Evolutionary conservation across 106 monocot species (phyloP).

Genomic region (Amphibolis antarctica): DNA sequence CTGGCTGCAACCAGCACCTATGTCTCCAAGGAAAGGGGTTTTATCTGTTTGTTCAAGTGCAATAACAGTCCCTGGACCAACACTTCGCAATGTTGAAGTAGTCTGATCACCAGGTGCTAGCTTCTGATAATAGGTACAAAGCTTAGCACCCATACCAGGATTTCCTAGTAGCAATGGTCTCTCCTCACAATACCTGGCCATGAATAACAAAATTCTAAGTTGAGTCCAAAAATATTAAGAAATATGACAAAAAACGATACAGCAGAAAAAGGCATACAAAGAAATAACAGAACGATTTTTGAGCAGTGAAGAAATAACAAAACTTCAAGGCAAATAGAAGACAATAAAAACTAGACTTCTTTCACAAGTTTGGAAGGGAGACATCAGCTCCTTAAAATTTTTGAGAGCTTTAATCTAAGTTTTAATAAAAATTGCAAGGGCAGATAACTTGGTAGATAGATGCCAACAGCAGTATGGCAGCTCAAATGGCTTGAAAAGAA

Average conservation of each 20-base stretch:
- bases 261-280: not conserved
- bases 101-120: constrained; percentile 54
- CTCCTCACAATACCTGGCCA: constrained; percentile 85
- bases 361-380: too few relatives aligned
- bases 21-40: constrained; percentile 96
- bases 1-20: constrained; percentile 64
- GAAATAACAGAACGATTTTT: not conserved
- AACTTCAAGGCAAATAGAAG: not conserved
- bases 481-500: too few relatives aligned
- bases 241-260: too few relatives aligned
- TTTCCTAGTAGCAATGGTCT: constrained; percentile 79
- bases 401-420: too few relatives aligned
- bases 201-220: not conserved
- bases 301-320: too few relatives aligned
- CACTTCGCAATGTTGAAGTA: constrained; percentile 39
- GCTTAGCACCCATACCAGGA: constrained; percentile 89
- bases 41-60: constrained; percentile 78
- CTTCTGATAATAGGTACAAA: constrained; percentile 94
- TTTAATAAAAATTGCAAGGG: too few relatives aligned
- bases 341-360: too few relatives aligned
- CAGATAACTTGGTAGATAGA: too few relatives aligned
- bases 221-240: not conserved
- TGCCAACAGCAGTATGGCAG: too few relatives aligned
- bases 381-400: too few relatives aligned
- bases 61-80: constrained; percentile 53